Evolutionary conservation across 345 rosid genomes (phyloP), one percentile per base, ranked within the genome.

Genomic region (Kernera saxatilis): DNA sequence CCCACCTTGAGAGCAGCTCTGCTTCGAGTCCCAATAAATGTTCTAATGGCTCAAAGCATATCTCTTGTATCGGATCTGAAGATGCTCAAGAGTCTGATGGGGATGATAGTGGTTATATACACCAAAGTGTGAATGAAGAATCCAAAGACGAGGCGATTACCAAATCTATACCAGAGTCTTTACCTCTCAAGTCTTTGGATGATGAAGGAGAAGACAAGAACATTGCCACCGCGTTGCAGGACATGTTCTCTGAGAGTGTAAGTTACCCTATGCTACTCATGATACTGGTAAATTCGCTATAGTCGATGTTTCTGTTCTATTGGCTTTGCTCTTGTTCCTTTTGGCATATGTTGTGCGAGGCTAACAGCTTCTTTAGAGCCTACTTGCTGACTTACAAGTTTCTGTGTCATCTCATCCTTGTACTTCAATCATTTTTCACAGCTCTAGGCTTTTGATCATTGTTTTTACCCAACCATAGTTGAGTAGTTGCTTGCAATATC

Each of bases 61-160:
- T 46, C 33, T 64, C 80, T 23, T 44, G 23, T 76, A 1, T 29
- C 10, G 76, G 76, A 63, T 71, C 72, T 71, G 76, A 82, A 33
- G 78, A 74, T 74, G 70, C 69, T 48, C 78, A 50, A 35, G 87
- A 70, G 58, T 82, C 80, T 68, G 86, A 79, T 41, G 75, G 74
- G 17, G 83, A 81, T 43, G 75, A 62, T 70, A 60, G 61, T 30
- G 80, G 73, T 54, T 76, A 70, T 65, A 68, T 50, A 59, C 81
- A 67, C 40, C 84, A 81, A 63, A 67, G 48, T 49, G 33, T 35
- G 63, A 74, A 66, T 49, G 78, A 78, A 53, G 78, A 67, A 45
- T 71, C 74, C 43, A 17, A 46, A 48, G 65, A 48, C n/a, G 73
- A 70, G 36, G 35, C 64, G 32, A 15, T 70, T 45, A 60, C 35